Conservation (phyloP, 2,329 filamentous ascomycete species). For the Exophiala aquamarina region DNA sequence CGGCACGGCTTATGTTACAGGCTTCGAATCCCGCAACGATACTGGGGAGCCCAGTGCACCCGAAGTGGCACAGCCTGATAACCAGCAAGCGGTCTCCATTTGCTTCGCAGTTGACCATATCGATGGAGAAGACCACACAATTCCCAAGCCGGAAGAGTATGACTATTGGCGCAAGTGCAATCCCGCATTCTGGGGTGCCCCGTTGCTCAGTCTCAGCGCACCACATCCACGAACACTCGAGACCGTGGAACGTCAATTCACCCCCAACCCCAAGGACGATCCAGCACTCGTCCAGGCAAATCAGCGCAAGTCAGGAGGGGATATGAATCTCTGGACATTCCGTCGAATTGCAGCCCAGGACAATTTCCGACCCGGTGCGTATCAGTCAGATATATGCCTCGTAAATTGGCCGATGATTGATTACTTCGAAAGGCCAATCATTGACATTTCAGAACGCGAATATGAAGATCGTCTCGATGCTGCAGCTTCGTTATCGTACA, state of each 20-base stretch:
- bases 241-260: slow-evolving; percentile 2
- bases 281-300: slow-evolving; percentile 4
- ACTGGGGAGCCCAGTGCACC: slow-evolving; percentile 8
- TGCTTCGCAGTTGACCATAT: slow-evolving; percentile 8
- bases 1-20: slow-evolving; percentile 4
- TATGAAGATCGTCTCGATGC: background rate
- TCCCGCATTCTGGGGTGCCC: slow-evolving; percentile 5
- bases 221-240: slow-evolving; percentile 6
- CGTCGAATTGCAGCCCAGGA: slow-evolving; percentile 5
- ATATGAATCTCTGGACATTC: slow-evolving; percentile 9
- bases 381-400: slow-evolving; percentile 8
- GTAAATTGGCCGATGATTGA: slow-evolving; percentile 10
- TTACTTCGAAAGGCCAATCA: slow-evolving; percentile 4
- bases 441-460: slow-evolving; percentile 1
- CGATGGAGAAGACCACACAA: slow-evolving; percentile 4
- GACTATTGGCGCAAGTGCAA: slow-evolving; percentile 9
- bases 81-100: slow-evolving; percentile 7
- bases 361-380: slow-evolving; percentile 3
- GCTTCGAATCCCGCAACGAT: slow-evolving; percentile 4
- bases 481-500: slow-evolving; percentile 6
- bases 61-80: background rate
- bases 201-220: background rate
- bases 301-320: slow-evolving; percentile 2
- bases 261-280: slow-evolving; percentile 2
- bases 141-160: slow-evolving; percentile 5